phyloP scores from a whole-genome alignment of 78 protist species.

The Mastigamoeba balamuthi region DNA sequence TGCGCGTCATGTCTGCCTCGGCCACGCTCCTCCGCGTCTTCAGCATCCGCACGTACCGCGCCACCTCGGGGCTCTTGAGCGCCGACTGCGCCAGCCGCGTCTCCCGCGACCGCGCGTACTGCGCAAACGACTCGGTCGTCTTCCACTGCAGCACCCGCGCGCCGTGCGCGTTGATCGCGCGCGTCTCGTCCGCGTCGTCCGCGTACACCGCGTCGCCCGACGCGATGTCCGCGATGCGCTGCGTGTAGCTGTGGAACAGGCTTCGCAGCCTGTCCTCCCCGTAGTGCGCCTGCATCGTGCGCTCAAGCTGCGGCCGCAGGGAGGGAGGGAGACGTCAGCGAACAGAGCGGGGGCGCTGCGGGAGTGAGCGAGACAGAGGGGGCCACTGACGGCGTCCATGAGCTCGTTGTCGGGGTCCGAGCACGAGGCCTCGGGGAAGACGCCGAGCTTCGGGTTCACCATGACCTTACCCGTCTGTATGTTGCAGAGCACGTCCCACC shows the following conservation, averaged over 20 bases:
- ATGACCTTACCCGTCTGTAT: slow-evolving; percentile 56
- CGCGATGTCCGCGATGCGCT: slow-evolving; percentile 43
- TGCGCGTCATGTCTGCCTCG: slow-evolving; percentile 33
- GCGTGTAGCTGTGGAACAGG: slow-evolving; percentile 49
- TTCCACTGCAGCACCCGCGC: slow-evolving; percentile 25
- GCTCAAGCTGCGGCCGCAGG: neutral
- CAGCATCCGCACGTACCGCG: slow-evolving; percentile 10
- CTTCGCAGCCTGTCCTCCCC: slow-evolving; percentile 27
- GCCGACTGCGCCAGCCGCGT: no score
- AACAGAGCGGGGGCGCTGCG: neutral
- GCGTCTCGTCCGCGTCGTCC: slow-evolving; percentile 17
- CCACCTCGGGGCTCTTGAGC: slow-evolving; percentile 14
- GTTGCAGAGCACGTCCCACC: slow-evolving; percentile 78
- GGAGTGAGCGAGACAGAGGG: no score
- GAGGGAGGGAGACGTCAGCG: neutral
- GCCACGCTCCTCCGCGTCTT: slow-evolving; percentile 24
- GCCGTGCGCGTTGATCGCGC: slow-evolving; percentile 26
- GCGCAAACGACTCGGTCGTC: slow-evolving; percentile 16
- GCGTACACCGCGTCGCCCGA: slow-evolving; percentile 42
- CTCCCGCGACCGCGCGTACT: slow-evolving; percentile 9
- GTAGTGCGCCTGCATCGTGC: slow-evolving; percentile 11
- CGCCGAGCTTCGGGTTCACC: slow-evolving; percentile 17
- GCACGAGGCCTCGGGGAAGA: slow-evolving; percentile 15
- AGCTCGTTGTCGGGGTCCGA: slow-evolving; percentile 30
- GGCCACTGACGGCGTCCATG: slow-evolving; percentile 38